Evolutionary conservation across 208 protist genomes (phyloP), one percentile per base, ranked within the genome.

Genomic region (Crithidia sp.): DNA sequence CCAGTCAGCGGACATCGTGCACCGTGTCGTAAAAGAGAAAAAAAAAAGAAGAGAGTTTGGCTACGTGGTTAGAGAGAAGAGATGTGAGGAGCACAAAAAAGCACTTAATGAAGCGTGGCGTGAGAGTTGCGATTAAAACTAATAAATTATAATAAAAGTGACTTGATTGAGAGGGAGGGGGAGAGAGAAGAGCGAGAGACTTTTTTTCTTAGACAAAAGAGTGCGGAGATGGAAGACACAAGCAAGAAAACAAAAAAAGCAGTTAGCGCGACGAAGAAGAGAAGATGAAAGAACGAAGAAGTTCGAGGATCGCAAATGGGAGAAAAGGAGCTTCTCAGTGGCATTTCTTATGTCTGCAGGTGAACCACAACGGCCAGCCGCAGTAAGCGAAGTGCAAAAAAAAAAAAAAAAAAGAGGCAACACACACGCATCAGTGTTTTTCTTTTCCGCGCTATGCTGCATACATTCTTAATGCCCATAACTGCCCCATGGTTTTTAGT

Each of bases 1-100:
- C 89, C 89, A 94, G 69, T 90, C 78, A 71, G 54, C 44, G 36
- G 53, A 67, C 50, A 70, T 67, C 45, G 13, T 43, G 12, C 57
- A 19, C 13, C 5, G 47, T 2, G 28, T 28, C 1, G 28, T 6
- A 69, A 58, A 47, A 5, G 53, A 49, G 28, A 71, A 59, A 47
- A 62, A 73, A 57, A 53, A 58, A 60, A 4, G 53, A 40, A 64
- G 41, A 54, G 41, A 45, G n/a, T 55, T 64, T 49, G 14, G 43
- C 37, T 39, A 28, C 28, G 13, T 8, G 53, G 14, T 16, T 14
- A 49, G 7, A 6, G 16, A 68, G 0, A 44, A 60, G 28, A 28
- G 28, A 28, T 28, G 28, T 28, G 41, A 67, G 5, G 40, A 59
- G 61, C 62, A 47, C 5, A 44, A 28, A 14, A 44, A 45, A 70